Base-by-base conservation (phyloP, 2,329 filamentous ascomycete species). In the Drechslerella stenobrocha region DNA sequence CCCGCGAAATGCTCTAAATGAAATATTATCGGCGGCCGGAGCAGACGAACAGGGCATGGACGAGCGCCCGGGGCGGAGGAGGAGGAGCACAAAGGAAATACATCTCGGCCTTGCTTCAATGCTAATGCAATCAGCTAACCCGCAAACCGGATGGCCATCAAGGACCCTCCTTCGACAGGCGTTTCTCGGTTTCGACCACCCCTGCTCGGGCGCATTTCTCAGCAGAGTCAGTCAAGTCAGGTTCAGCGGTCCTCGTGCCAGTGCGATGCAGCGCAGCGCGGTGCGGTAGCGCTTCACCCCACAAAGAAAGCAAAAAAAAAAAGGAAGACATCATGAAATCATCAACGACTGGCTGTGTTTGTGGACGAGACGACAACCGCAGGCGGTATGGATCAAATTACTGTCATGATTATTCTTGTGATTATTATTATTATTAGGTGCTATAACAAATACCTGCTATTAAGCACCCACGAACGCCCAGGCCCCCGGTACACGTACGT, bases 11-110 rank as follows among this genome's bases (percentile, higher is more conserved):
- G 8, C 15, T 5, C 42, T 48, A 52, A 57, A 37, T 37, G 8
- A 15, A 37, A 18, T 66, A 58, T 53, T 66, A 52, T 58, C 52
- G 47, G 52, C 60, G 52, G 40, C 60, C 60, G 52, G 52, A 66
- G 52, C 47, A 44, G 47, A 58, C 23, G 53, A 66, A 66, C 61
- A 59, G 45, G 61, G 52, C 58, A 52, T 57, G 45, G 13, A 42
- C 4, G 18, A 4, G 15, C 3, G 55, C 37, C 42, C 60, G 26
- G 22, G 47, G 60, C 4, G 7, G 9, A 42, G 15, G 37, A n/a
- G 28, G 15, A 24, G 11, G 47, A 35, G 13, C n/a, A 46, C 52
- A 35, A 20, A 20, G 15, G 15, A 20, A 18, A 42, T 18, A 42
- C 5, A 30, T 30, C 5, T 30, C 28, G 28, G 28, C 28, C 28